phyloP scores from a whole-genome alignment of 345 rosid genomes.

The Salix arbutifolia region DNA sequence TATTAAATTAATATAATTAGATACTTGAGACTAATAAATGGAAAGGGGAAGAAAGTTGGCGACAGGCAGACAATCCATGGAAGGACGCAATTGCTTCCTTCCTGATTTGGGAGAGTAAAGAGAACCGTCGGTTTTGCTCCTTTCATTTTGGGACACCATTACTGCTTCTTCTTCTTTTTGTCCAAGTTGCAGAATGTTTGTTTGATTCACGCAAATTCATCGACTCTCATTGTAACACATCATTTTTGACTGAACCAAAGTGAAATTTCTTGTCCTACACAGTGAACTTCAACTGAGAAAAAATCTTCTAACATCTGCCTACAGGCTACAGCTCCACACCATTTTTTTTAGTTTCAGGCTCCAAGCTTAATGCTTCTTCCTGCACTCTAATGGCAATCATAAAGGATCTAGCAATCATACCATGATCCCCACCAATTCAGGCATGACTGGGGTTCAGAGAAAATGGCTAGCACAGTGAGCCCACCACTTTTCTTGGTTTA shows the following conservation, averaged over 20 bases:
- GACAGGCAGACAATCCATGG: background rate
- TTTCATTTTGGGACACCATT: slow-evolving; percentile 3
- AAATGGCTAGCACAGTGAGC: background rate
- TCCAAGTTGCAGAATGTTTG: background rate
- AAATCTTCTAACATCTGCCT: no score
- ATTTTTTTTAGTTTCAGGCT: background rate
- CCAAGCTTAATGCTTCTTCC: background rate
- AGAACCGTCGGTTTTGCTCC: slow-evolving; percentile 41
- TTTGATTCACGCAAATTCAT: slow-evolving; percentile 9
- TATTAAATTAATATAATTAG: background rate
- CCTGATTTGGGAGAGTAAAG: slow-evolving; percentile 12
- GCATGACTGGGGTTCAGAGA: no score
- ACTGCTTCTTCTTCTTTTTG: background rate
- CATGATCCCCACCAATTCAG: background rate
- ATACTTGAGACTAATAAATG: background rate
- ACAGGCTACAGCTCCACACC: no score
- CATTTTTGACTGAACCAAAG: background rate
- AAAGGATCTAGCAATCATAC: background rate
- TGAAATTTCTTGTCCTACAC: background rate
- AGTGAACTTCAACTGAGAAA: background rate
- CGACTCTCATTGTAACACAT: background rate
- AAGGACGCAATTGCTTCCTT: background rate
- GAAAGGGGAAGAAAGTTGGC: background rate
- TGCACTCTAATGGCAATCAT: background rate
- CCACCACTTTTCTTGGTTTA: background rate